These are phyloP conservation scores for Macrocybe gigantea DNA, from an alignment of 768 basidiomycete species.

Conservation along the genomic window DNA sequence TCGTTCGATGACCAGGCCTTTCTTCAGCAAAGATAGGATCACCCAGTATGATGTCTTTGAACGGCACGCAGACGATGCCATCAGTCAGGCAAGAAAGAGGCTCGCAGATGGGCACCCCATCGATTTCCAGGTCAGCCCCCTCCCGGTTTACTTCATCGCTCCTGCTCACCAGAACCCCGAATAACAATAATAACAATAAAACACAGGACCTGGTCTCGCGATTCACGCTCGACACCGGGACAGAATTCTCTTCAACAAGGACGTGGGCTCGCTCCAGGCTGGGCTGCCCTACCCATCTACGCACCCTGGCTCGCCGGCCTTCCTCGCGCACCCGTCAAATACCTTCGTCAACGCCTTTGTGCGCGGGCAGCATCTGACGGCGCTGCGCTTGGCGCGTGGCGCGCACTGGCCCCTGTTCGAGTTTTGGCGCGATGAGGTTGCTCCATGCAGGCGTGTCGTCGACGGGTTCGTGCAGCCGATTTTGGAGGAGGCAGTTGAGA, in stretches of 20 bases:
- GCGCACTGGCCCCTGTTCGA: slow-evolving; percentile 36
- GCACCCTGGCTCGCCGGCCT: slow-evolving; percentile 22
- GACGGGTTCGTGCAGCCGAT: neutral
- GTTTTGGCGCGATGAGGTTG: neutral
- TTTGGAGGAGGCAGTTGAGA: neutral
- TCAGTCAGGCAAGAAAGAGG: neutral
- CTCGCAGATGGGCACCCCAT: slow-evolving; percentile 28
- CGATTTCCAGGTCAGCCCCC: slow-evolving; percentile 48
- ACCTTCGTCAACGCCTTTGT: slow-evolving; percentile 45
- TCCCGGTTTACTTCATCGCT: neutral
- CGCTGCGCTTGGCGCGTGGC: slow-evolving; percentile 32
- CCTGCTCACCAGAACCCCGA: neutral
- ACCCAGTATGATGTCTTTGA: slow-evolving; percentile 38
- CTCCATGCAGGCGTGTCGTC: neutral
- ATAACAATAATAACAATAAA: too few relatives aligned
- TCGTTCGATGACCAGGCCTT: slow-evolving; percentile 54
- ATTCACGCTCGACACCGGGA: slow-evolving; percentile 61
- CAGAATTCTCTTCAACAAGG: slow-evolving; percentile 54
- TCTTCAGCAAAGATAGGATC: slow-evolving; percentile 50
- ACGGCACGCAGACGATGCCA: neutral
- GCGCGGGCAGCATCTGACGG: slow-evolving; percentile 31
- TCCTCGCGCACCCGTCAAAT: slow-evolving; percentile 29
- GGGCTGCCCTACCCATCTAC: slow-evolving; percentile 43
- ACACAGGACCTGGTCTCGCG: slow-evolving; percentile 34
- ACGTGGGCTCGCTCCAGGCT: slow-evolving; percentile 42